phyloP scores from a whole-genome alignment of 2,329 filamentous ascomycete species.

The Lachnellula hyalina region DNA sequence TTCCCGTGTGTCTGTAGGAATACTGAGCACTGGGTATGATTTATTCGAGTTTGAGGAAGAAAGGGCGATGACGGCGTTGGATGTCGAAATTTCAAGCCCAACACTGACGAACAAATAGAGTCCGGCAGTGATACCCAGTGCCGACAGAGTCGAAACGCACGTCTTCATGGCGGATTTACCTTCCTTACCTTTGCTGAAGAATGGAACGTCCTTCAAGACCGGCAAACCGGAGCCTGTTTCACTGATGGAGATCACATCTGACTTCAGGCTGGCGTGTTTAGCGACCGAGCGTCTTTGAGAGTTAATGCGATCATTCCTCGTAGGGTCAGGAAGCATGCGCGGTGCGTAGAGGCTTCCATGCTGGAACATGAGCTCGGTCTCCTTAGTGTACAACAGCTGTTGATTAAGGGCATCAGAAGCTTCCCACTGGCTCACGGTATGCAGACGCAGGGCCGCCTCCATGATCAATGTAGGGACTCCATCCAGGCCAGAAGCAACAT shows the following conservation, averaged over 20 bases:
- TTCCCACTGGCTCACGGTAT: not conserved
- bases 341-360: conserved; percentile 9
- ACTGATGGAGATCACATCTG: conserved; percentile 5
- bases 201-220: conserved; percentile 2
- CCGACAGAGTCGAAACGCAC: conserved; percentile 6
- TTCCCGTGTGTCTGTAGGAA: conserved; percentile 5
- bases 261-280: conserved; percentile 1
- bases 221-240: conserved; percentile 1
- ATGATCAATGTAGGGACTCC: not conserved
- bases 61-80: conserved; percentile 7
- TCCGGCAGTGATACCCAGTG: conserved; percentile 9
- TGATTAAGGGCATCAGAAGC: not conserved
- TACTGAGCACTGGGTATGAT: conserved; percentile 7
- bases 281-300: conserved; percentile 5
- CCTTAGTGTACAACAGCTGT: conserved; percentile 12
- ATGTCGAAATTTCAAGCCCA: conserved; percentile 5
- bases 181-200: conserved; percentile 3
- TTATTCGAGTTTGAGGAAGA: conserved; percentile 9
- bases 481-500: conserved; percentile 3
- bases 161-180: conserved; percentile 7
- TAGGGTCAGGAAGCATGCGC: conserved; percentile 4
- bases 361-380: conserved; percentile 16
- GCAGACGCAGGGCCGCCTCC: conserved; percentile 13
- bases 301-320: conserved; percentile 11
- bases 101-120: conserved; percentile 8